Evolutionary conservation across 2,329 filamentous ascomycete species (phyloP).

Genomic region (Botryotinia convoluta): DNA sequence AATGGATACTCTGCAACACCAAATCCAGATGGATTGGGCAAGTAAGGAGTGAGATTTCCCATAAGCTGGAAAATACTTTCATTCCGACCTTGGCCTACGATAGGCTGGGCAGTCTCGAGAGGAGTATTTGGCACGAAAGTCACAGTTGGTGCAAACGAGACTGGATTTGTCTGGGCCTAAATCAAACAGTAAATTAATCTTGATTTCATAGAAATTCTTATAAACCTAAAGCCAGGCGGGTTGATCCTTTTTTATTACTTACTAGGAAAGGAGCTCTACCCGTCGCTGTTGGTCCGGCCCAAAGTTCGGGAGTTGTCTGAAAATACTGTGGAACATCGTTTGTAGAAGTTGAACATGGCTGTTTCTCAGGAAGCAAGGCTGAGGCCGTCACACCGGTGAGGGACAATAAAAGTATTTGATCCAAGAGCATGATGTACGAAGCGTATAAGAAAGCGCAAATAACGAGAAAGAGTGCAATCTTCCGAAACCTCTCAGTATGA

Average conservation of each 20-base stretch:
- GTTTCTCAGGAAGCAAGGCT: constrained; percentile 5
- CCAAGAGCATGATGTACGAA: constrained; percentile 21
- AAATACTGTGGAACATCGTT: constrained; percentile 59
- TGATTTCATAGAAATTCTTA: not conserved
- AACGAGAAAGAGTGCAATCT: constrained; percentile 13
- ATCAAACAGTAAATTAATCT: not conserved
- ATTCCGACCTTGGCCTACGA: constrained; percentile 57
- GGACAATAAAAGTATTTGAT: constrained; percentile 13
- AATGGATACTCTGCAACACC: constrained; percentile 70
- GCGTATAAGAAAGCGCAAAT: constrained; percentile 20
- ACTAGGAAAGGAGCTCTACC: constrained; percentile 63
- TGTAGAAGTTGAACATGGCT: constrained; percentile 3
- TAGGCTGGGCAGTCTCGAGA: constrained; percentile 68
- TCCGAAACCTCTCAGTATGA: constrained; percentile 3
- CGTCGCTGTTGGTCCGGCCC: constrained; percentile 66
- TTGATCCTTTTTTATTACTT: not conserved
- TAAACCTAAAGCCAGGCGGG: too few relatives aligned
- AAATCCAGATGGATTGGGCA: constrained; percentile 64
- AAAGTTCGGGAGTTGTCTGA: constrained; percentile 58
- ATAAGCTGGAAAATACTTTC: constrained; percentile 69
- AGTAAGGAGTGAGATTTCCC: constrained; percentile 68
- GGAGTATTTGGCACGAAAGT: constrained; percentile 68
- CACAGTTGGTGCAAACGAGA: constrained; percentile 56
- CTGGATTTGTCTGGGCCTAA: constrained; percentile 62
- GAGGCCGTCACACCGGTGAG: constrained; percentile 16